phyloP scores from a whole-genome alignment of 2,329 filamentous ascomycete species.

The Bipolaris zeicola region DNA sequence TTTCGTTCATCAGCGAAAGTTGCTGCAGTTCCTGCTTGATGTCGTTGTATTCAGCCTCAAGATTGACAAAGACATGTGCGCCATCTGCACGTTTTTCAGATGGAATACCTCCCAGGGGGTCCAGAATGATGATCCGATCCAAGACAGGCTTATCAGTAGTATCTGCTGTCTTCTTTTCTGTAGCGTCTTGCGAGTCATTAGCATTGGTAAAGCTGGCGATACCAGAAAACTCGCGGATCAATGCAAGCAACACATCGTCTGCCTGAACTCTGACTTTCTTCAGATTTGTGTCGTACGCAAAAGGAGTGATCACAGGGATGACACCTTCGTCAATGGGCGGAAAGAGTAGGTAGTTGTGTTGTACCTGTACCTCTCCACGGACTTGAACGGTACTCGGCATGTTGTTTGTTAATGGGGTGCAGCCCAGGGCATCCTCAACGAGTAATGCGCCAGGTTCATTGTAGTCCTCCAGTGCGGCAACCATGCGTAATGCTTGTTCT shows the following conservation, averaged over 20 bases:
- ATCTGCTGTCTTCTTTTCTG: slow-evolving; percentile 26
- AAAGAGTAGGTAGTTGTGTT: slow-evolving; percentile 61
- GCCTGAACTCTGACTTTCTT: slow-evolving; percentile 55
- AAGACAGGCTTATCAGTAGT: slow-evolving; percentile 55
- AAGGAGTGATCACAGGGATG: slow-evolving; percentile 71
- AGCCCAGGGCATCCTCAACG: slow-evolving; percentile 62
- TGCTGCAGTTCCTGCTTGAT: slow-evolving; percentile 67
- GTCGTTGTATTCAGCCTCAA: slow-evolving; percentile 83
- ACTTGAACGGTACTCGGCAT: slow-evolving; percentile 43
- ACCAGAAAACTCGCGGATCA: slow-evolving; percentile 77
- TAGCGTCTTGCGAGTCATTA: slow-evolving; percentile 13
- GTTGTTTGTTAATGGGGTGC: slow-evolving; percentile 41
- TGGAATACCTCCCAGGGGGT: slow-evolving; percentile 85
- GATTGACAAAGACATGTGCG: slow-evolving; percentile 85
- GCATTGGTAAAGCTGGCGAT: slow-evolving; percentile 52
- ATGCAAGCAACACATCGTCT: slow-evolving; percentile 72
- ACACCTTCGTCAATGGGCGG: slow-evolving; percentile 69
- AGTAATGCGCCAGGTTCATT: slow-evolving; percentile 71
- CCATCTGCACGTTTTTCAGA: slow-evolving; percentile 63
- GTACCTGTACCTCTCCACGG: slow-evolving; percentile 48
- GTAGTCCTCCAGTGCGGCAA: slow-evolving; percentile 73
- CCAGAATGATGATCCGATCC: slow-evolving; percentile 86
- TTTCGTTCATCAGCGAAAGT: slow-evolving; percentile 19
- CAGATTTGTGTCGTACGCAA: slow-evolving; percentile 62
- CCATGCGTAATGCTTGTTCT: slow-evolving; percentile 74